Conservation (phyloP, 2,329 filamentous ascomycete genomes). For the Dactylellina haptotyla region DNA sequence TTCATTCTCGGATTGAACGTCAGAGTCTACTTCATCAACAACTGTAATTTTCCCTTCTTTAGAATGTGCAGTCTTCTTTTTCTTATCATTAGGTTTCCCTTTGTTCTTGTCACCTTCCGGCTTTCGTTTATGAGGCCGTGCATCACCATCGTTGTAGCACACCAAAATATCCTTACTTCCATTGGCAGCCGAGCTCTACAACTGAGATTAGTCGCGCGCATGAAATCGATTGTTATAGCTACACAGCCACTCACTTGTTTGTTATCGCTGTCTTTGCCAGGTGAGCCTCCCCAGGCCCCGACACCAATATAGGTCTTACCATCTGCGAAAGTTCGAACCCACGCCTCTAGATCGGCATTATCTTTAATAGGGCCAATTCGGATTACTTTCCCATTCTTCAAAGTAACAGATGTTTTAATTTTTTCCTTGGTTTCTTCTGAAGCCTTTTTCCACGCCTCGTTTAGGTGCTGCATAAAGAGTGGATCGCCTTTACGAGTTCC, state of each 20-base stretch:
- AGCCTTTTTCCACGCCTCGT: slow-evolving; percentile 60
- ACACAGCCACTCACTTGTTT: slow-evolving; percentile 57
- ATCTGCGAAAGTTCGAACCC: slow-evolving; percentile 61
- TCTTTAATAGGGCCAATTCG: slow-evolving; percentile 61
- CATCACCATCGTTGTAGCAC: slow-evolving; percentile 60
- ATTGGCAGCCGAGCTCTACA: slow-evolving; percentile 60
- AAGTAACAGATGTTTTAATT: slow-evolving; percentile 60
- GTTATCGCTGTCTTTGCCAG: slow-evolving; percentile 60
- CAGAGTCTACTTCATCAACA: slow-evolving; percentile 18
- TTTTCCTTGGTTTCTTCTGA: slow-evolving; percentile 59
- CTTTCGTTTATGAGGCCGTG: slow-evolving; percentile 9
- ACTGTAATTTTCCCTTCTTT: not conserved
- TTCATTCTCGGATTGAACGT: slow-evolving; percentile 18
- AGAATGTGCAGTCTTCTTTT: not conserved
- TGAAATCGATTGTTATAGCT: no score
- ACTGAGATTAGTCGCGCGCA: not conserved
- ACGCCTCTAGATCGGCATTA: slow-evolving; percentile 60
- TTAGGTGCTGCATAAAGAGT: slow-evolving; percentile 62
- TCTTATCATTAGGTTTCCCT: not conserved
- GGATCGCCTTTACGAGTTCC: slow-evolving; percentile 62
- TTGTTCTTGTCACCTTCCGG: not conserved
- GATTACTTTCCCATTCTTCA: slow-evolving; percentile 59
- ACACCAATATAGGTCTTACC: slow-evolving; percentile 63
- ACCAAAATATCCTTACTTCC: slow-evolving; percentile 62
- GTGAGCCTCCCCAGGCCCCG: slow-evolving; percentile 60